A percentile compares a stretch with the other conserved stretches of the same genome.
These are phyloP conservation scores for Nannochloropsis salina DNA, from an alignment of 108 stramenopile species.

Conservation along the genomic window DNA sequence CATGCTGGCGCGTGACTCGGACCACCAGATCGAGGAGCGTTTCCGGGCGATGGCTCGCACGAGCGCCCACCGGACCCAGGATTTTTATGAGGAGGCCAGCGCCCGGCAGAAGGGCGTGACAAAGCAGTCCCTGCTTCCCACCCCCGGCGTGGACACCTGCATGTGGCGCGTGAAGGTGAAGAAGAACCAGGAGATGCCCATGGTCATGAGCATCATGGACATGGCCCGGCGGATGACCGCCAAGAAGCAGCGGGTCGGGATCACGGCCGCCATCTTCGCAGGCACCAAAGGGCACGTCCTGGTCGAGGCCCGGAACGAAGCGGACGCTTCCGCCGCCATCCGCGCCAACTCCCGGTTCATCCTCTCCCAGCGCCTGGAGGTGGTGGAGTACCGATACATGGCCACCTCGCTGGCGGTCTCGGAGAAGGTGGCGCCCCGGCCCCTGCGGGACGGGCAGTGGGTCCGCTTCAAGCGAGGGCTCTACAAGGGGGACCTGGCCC, in stretches of 20 bases:
- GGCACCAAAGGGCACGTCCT: slow-evolving; percentile 79
- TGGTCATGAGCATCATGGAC: slow-evolving; percentile 85
- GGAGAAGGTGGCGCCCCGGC: slow-evolving; percentile 57
- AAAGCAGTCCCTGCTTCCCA: slow-evolving; percentile 78
- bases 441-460: slow-evolving; percentile 87
- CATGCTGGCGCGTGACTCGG: not conserved
- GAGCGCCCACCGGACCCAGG: slow-evolving; percentile 2
- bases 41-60: not conserved
- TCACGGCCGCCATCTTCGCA: slow-evolving; percentile 72
- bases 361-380: slow-evolving; percentile 62
- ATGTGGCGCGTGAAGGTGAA: slow-evolving; percentile 82
- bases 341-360: slow-evolving; percentile 65
- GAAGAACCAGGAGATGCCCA: slow-evolving; percentile 72
- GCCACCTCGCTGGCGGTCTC: slow-evolving; percentile 81
- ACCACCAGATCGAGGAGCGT: slow-evolving; percentile 6
- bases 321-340: slow-evolving; percentile 77
- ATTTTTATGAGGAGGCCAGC: slow-evolving; percentile 50
- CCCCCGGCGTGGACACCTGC: slow-evolving; percentile 74
- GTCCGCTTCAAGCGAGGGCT: slow-evolving; percentile 82
- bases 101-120: slow-evolving; percentile 62
- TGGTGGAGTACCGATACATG: slow-evolving; percentile 84
- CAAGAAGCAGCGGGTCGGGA: slow-evolving; percentile 31
- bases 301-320: slow-evolving; percentile 82
- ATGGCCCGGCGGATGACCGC: slow-evolving; percentile 62
- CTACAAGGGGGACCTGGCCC: slow-evolving; percentile 89